A percentile compares a stretch with the other conserved stretches of the same genome.
Conservation (phyloP, 1,139 yeast species). For the Suhomyces bribrorum region DNA sequence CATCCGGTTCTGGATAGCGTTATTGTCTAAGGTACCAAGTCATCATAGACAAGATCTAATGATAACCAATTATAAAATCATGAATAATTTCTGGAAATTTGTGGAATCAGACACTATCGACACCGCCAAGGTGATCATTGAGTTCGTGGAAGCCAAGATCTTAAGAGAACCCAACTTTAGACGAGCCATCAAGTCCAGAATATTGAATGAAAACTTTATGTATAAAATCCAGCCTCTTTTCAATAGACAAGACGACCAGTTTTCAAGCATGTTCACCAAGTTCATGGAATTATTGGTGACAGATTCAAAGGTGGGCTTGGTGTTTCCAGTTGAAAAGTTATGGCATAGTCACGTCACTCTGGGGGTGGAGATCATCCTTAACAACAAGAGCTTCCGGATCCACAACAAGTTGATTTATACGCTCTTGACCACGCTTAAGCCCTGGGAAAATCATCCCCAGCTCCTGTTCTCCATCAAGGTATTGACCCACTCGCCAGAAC, state of each 20-base stretch:
- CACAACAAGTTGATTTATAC: slow-evolving; percentile 69
- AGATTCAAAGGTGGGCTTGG: slow-evolving; percentile 59
- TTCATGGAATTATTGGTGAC: slow-evolving; percentile 52
- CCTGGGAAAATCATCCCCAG: slow-evolving; percentile 76
- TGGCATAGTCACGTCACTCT: slow-evolving; percentile 36
- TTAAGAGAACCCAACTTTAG: slow-evolving; percentile 62
- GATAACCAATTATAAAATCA: slow-evolving; percentile 55
- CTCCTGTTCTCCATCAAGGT: slow-evolving; percentile 56
- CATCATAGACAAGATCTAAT: slow-evolving; percentile 64
- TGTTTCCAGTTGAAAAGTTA: slow-evolving; percentile 59
- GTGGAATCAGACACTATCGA: slow-evolving; percentile 56
- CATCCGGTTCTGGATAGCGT: slow-evolving; percentile 59
- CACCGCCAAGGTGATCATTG: slow-evolving; percentile 42
- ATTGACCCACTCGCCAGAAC: slow-evolving; percentile 60
- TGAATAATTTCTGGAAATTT: slow-evolving; percentile 65
- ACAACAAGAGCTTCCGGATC: slow-evolving; percentile 53
- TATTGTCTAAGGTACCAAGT: slow-evolving; percentile 51
- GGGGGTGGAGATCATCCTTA: slow-evolving; percentile 39
- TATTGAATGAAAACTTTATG: slow-evolving; percentile 77
- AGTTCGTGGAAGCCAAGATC: slow-evolving; percentile 51
- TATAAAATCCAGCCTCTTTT: slow-evolving; percentile 58
- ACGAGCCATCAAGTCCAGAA: slow-evolving; percentile 69
- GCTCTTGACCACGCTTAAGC: slow-evolving; percentile 65
- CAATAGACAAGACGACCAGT: slow-evolving; percentile 29
- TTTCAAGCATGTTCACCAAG: slow-evolving; percentile 35